Evolutionary conservation across 257 asterid genomes (phyloP).

Genomic region (Schizonepeta tenuifolia): DNA sequence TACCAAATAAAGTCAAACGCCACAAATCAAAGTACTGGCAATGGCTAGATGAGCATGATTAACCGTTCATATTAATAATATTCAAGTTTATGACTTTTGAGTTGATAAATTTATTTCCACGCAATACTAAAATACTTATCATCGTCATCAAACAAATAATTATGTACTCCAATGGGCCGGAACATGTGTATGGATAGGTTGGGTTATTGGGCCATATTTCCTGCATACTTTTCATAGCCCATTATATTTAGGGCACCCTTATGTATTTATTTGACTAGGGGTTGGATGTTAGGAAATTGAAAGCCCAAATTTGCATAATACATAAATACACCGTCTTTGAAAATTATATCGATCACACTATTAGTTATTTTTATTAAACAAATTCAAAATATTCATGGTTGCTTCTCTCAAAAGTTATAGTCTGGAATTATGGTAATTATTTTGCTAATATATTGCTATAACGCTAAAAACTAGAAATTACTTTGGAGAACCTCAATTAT

Average conservation of each 20-base stretch:
- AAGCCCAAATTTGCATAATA: neutral
- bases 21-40: neutral
- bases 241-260: too few species aligned
- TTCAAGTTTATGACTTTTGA: neutral
- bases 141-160: too few species aligned
- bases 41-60: neutral
- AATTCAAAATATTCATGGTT: neutral
- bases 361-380: too few species aligned
- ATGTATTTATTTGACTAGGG: too few species aligned
- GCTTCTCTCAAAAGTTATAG: neutral
- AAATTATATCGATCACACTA: neutral
- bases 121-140: neutral
- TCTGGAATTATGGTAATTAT: too few species aligned
- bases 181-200: neutral
- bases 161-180: too few species aligned
- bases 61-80: neutral
- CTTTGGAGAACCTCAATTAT: too few species aligned
- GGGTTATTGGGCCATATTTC: neutral
- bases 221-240: neutral
- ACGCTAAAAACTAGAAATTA: too few species aligned
- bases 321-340: neutral
- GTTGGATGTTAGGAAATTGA: neutral
- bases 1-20: neutral
- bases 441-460: too few species aligned
- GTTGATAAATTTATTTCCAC: neutral